Percentiles rank a stretch among this genome's conserved stretches.
These are phyloP conservation scores for Gloeopeniophorella convolvens DNA, from an alignment of 768 basidiomycete species.

Conservation along the genomic window DNA sequence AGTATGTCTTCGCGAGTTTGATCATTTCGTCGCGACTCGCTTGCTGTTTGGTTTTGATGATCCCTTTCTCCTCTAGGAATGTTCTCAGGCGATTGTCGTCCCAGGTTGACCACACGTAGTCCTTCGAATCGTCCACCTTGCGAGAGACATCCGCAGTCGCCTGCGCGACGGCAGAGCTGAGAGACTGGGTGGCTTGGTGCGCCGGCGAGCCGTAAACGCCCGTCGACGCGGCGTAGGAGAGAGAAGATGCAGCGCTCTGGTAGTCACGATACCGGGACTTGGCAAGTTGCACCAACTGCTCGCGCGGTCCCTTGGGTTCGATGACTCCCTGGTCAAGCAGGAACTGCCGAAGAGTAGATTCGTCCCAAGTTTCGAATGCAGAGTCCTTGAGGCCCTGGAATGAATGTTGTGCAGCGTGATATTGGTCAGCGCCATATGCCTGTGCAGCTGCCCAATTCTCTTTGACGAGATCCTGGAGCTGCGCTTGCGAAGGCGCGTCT, in stretches of 20 bases:
- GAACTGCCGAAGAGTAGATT: constrained; percentile 73
- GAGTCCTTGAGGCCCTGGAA: constrained; percentile 46
- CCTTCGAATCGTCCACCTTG: constrained; percentile 64
- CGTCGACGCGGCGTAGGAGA: constrained; percentile 27
- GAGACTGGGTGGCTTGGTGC: constrained; percentile 31
- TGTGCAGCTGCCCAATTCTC: constrained; percentile 45
- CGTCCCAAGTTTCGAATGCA: constrained; percentile 78
- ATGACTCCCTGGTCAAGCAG: constrained; percentile 85
- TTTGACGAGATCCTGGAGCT: constrained; percentile 47
- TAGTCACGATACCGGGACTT: constrained; percentile 54
- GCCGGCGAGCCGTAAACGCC: constrained; percentile 40
- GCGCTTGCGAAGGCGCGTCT: constrained; percentile 29
- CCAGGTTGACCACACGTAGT: constrained; percentile 90
- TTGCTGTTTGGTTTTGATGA: constrained; percentile 56
- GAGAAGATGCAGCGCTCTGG: constrained; percentile 20
- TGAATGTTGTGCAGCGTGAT: constrained; percentile 51
- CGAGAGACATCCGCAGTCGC: constrained; percentile 46
- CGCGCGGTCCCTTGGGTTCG: constrained; percentile 68
- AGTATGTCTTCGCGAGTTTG: constrained; percentile 59
- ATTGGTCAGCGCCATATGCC: constrained; percentile 45
- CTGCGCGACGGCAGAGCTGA: constrained; percentile 36
- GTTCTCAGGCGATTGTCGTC: constrained; percentile 64
- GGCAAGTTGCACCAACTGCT: constrained; percentile 73
- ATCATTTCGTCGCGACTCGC: constrained; percentile 64
- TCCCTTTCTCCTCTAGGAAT: constrained; percentile 71